Evolutionary conservation across 1,139 yeast genomes (phyloP), one percentile per base, ranked within the genome.

Genomic region (Eremothecium coryli): DNA sequence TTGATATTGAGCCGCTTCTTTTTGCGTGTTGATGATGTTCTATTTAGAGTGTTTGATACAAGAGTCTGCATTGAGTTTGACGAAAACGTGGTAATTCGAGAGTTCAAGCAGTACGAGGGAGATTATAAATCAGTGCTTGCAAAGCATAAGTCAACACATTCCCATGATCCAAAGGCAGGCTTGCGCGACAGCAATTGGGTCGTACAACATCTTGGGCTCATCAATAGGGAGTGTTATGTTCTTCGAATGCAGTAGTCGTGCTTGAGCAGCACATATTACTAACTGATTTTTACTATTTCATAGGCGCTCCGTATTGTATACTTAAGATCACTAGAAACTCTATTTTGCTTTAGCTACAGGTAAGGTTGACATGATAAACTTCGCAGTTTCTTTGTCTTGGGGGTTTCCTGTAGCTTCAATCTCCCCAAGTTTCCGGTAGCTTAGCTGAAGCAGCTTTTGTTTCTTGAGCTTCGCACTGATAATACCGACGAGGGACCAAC

Each of bases 121-220:
- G 64, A 68, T 3, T 86, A 84, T 59, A 68, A 65, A 11, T 69
- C 66, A 18, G 68, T 86, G n/a, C 53, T 67, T 21, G 56, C 60
- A 29, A 64, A 63, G 26, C 46, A 48, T 30, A 41, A 38, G 13
- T 22, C 39, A 15, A 50, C 66, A 1, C 66, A 63, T 34, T 52
- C 66, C 1, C 66, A 62, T 32, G 97, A 88, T 54, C 90, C 88
- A 16, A 79, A 90, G 44, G 74, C 77, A 35, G 66, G 71, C 28
- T 58, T 90, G 35, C 66, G 97, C 40, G 96, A 90, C 54, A 70
- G 80, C 22, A 75, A 81, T 54, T 85, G 95, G 95, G 84, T 84
- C 2, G 66, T 78, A 6, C 68, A 66, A 39, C 71, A 75, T 39
- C 62, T 76, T 24, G 80, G 79, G 0, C 64, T 72, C 26, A 42